Base-by-base conservation (phyloP, 805 yeast species). In the Ogataea methanolica region DNA sequence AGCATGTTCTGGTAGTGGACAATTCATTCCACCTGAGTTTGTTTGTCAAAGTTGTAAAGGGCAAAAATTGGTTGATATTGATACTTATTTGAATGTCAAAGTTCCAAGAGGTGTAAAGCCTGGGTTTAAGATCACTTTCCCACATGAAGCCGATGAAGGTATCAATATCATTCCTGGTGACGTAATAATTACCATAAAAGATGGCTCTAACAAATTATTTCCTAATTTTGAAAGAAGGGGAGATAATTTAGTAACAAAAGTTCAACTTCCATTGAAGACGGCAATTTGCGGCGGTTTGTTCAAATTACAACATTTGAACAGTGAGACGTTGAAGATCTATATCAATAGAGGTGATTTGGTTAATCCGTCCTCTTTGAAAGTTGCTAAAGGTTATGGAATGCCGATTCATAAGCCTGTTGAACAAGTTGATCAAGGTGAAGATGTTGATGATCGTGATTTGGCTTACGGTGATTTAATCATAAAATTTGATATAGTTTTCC, bases 71-170 rank as follows among this genome's bases (percentile, higher is more conserved):
- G 53, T 70, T 16, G 70, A 74, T 48, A 77, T 70, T 39, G 69
- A 76, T 33, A 78, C 77, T 49, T 70, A 82, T 9, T 63, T 84
- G 31, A 72, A 74, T 42, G 72, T 83, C 8, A 66, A 66, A n/a
- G 69, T 83, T 2, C 72, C 74, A 16, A 80, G 82, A 3, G 91
- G 91, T 2, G 69, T 79, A 37, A 64, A 66, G 38, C 61, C 75
- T 43, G 81, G 82, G 0, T 80, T 80, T 50, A 65, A 69, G 40
- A 72, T 82, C 17, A 67, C 79, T 1, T 64, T 82, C 19, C 67
- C 73, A n/a, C 78, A 82, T 6, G 82, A 78, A 55, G 87, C 83
- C 0, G 90, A 85, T 57, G 85, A 83, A 61, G 85, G 80, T 0
- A 61, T 75, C 17, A 71, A 74, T 50, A 66, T 79, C 3, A 65